Evolutionary conservation across 345 rosid genomes (phyloP), one percentile per base, ranked within the genome.

Genomic region (Sisymbrium altissimum): DNA sequence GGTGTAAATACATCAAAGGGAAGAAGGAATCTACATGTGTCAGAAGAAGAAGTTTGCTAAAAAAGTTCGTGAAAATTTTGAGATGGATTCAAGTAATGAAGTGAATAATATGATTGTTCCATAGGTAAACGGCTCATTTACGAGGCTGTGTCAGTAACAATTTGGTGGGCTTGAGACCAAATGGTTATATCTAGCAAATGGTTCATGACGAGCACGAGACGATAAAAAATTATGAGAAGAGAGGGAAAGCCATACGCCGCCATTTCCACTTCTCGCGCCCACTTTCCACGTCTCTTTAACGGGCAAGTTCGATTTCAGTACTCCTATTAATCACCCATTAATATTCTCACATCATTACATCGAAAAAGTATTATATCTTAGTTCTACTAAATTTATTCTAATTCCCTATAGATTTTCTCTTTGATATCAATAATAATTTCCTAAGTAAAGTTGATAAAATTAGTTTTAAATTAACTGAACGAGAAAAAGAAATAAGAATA

Each of bases 301-400:
- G 49, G n/a, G 49, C 35, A 55, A 65, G 33, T 56, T 73, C 25
- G 58, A 65, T 23, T 41, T 58, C 66, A 66, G 45, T 74, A 72
- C 78, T 74, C 60, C 67, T 46, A 72, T 57, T 74, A 66, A 74
- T 74, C 72, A 74, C 61, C 66, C 78, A 66, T 38, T 66, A 57
- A 57, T 66, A 74, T 74, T 66, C 72, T 58, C 66, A 46, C 72
- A 38, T 66, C 50, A 73, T 64, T 52, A 17, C 25, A 43, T 73
- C 46, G 54, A 23, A 64, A 35, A 72, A 54, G 48, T 19, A 64
- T 49, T n/a, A 15, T 43, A 54, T 64, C 49, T 46, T 12, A 21
- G 27, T 30, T 74, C 36, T 57, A 33, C 27, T 55, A 45, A 65
- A 21, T 41, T 52, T 65, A 65, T 66, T 74, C 66, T 18, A 8